Conservation (phyloP, 2,329 filamentous ascomycete genomes). For the Colletotrichum sp. region DNA sequence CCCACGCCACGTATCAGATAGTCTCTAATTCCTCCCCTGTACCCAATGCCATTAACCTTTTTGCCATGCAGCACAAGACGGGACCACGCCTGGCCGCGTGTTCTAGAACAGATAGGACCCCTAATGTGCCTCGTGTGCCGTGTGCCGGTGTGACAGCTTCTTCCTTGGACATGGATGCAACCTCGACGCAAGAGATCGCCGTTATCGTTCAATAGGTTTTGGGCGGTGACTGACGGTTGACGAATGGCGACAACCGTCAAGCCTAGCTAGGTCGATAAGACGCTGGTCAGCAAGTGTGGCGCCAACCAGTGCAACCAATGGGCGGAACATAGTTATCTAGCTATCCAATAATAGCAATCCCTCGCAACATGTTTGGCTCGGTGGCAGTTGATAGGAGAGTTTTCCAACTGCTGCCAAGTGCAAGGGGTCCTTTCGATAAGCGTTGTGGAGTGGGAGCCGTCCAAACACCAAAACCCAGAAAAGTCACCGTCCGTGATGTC, state of each 20-base stretch:
- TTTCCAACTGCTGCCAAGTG: neutral
- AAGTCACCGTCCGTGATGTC: neutral
- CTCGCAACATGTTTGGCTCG: neutral
- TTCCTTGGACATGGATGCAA: neutral
- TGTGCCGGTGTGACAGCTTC: neutral
- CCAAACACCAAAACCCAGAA: neutral
- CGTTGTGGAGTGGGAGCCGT: neutral
- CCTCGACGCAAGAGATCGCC: neutral
- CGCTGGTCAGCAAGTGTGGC: neutral
- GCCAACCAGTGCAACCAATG: neutral
- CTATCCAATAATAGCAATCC: neutral
- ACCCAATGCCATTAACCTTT: neutral
- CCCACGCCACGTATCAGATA: neutral
- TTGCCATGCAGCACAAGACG: neutral
- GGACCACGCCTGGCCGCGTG: neutral
- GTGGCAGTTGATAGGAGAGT: neutral
- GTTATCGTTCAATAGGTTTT: neutral
- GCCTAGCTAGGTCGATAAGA: neutral
- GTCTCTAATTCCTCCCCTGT: neutral
- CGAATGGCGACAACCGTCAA: neutral
- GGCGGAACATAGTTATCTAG: neutral
- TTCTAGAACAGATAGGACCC: constrained; percentile 1
- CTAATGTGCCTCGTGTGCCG: neutral
- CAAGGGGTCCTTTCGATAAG: neutral
- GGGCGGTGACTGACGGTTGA: neutral